Conservation (phyloP, 2,329 filamentous ascomycete genomes). For the Aspergillus sp. region DNA sequence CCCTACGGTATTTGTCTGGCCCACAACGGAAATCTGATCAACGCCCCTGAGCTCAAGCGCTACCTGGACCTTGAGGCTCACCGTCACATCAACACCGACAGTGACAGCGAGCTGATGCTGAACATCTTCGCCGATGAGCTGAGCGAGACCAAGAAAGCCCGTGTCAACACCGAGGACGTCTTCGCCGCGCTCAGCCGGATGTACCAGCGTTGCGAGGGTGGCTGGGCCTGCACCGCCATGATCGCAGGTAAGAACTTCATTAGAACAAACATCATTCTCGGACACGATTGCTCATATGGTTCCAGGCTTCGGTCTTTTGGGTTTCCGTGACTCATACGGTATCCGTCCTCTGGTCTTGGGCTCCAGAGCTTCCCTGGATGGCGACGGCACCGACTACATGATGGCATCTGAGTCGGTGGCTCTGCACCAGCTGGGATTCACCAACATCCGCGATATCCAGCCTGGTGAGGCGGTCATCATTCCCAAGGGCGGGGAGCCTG, state of each 20-base stretch:
- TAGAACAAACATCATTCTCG: constrained; percentile 15
- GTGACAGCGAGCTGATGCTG: constrained; percentile 81
- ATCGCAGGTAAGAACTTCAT: constrained; percentile 57
- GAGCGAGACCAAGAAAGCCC: constrained; percentile 74
- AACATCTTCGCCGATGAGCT: constrained; percentile 85
- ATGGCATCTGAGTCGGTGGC: constrained; percentile 88
- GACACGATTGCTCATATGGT: constrained; percentile 13
- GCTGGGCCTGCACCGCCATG: constrained; percentile 79
- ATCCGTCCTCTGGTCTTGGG: constrained; percentile 82
- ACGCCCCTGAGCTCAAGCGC: constrained; percentile 65
- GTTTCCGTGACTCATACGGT: constrained; percentile 75
- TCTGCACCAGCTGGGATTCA: constrained; percentile 76
- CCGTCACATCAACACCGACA: constrained; percentile 86
- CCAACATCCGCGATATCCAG: constrained; percentile 70
- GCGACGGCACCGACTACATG: constrained; percentile 75
- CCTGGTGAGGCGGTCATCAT: constrained; percentile 86
- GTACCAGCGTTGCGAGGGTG: constrained; percentile 70
- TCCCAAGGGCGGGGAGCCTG: constrained; percentile 69
- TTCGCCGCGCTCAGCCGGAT: constrained; percentile 70
- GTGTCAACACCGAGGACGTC: constrained; percentile 74
- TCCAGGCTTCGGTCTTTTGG: constrained; percentile 70
- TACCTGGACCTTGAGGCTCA: constrained; percentile 76
- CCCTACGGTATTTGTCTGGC: constrained; percentile 79
- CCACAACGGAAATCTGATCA: constrained; percentile 88
- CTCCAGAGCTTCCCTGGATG: constrained; percentile 65